These are phyloP conservation scores for Podaxis sp. DNA, from an alignment of 768 basidiomycete genomes.

Conservation along the genomic window DNA sequence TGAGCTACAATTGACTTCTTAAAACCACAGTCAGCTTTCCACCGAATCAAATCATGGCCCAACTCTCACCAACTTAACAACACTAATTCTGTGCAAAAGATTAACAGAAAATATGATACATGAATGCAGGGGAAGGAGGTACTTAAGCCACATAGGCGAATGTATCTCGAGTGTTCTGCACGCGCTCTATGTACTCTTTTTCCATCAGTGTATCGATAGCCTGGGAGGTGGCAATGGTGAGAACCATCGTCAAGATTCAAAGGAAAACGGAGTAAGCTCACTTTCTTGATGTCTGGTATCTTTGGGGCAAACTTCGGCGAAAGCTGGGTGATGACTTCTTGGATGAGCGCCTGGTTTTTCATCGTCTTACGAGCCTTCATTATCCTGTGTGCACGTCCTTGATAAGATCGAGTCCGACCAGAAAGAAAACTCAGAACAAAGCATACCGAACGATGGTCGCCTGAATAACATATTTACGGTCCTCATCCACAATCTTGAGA, in stretches of 20 bases:
- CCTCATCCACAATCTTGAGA: conserved; percentile 95
- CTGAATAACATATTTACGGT: conserved; percentile 95
- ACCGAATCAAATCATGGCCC: neutral
- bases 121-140: conserved; percentile 17
- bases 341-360: conserved; percentile 89
- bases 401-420: neutral
- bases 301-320: conserved; percentile 88
- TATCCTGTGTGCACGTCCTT: conserved; percentile 51
- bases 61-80: conserved; percentile 4
- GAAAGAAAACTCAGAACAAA: neutral
- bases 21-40: neutral
- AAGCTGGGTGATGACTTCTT: conserved; percentile 89
- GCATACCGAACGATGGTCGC: conserved; percentile 85
- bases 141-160: conserved; percentile 76
- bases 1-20: conserved; percentile 1
- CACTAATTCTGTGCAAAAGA: neutral
- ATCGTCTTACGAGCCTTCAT: conserved; percentile 96
- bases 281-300: conserved; percentile 97
- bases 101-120: conserved; percentile 9
- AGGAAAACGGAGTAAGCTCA: conserved; percentile 24
- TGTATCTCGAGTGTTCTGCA: conserved; percentile 85
- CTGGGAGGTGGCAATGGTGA: conserved; percentile 33
- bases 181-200: conserved; percentile 97
- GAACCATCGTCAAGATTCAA: conserved; percentile 3
- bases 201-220: conserved; percentile 92